Evolutionary conservation across 2,329 filamentous ascomycete genomes (phyloP).

Genomic region (Juglanconis sp.): DNA sequence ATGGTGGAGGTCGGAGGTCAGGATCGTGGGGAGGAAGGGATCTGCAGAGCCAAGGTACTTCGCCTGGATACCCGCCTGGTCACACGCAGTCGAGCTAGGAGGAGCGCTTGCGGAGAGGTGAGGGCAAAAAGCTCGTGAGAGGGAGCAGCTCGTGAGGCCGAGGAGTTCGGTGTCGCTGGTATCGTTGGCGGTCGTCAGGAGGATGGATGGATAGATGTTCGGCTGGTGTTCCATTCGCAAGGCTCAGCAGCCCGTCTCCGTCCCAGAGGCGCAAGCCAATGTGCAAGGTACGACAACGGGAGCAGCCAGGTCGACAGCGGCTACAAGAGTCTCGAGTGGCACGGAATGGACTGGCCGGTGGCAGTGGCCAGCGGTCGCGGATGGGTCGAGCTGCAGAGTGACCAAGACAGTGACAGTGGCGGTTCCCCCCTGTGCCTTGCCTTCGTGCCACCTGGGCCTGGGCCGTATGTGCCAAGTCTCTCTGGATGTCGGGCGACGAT

Average conservation of each 20-base stretch:
- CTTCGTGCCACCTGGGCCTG: neutral
- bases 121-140: neutral
- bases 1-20: constrained; percentile 31
- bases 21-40: neutral
- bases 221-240: constrained; percentile 14
- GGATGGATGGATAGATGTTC: constrained; percentile 1
- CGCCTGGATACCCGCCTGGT: neutral
- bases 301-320: constrained; percentile 11
- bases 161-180: neutral
- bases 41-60: constrained; percentile 5
- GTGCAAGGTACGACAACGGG: constrained; percentile 9
- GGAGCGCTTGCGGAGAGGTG: constrained; percentile 2
- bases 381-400: neutral
- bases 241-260: constrained; percentile 11
- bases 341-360: constrained; percentile 9
- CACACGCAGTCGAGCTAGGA: neutral
- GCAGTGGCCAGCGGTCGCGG: neutral
- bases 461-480: no score
- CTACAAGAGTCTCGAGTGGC: constrained; percentile 12
- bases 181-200: neutral
- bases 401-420: neutral
- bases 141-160: neutral
- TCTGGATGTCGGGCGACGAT: no score
- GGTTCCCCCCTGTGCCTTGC: no score
- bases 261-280: neutral